Base-by-base conservation (phyloP, 2,329 filamentous ascomycete genomes). In the Catunica adiposa region DNA sequence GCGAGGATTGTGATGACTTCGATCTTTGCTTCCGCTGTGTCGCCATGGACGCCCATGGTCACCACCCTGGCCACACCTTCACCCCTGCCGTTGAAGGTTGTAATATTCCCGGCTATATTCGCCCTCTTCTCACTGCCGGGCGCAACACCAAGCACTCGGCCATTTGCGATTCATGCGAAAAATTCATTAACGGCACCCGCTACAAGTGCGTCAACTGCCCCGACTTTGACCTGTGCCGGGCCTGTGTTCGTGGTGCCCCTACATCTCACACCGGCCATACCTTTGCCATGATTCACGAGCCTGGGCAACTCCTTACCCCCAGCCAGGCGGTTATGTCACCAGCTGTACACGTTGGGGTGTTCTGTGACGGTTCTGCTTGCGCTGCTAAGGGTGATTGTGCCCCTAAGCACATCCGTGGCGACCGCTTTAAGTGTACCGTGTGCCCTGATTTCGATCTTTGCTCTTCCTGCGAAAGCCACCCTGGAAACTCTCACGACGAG, bases 161-260 rank as follows among this genome's bases (percentile, higher is more conserved):
- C 59, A 82, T 96, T 61, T 98, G 92, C 66, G 92, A 98, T 71
- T 87, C 87, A 42, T 98, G 94, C 67, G 86, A 97, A 63, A 84
- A 82, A 59, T 58, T 61, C 67, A 92, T 98, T 64, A 75, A 77
- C 62, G 94, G 92, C 62, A 77, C 95, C 57, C 90, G 92, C 62
- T 84, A 97, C 78, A 98, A 98, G 76, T 98, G 92, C 68, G 75
- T 97, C 61, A 83, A 88, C 66, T 98, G 92, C 73, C 92, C 94
- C 46, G 92, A 98, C 68, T 98, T 88, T 85, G 92, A 98, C 65
- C 97, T 86, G 71, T 98, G 92, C 73, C 76, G 77, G 23, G 73
- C 79, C 7, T 98, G 94, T 69, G 69, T 87, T 58, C 70, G 75
- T 62, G 79, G 76, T 15, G 40, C 20, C 11, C 61, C 70, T 59